A percentile compares a stretch with the other conserved stretches of the same genome.
Evolutionary conservation across 768 basidiomycete genomes (phyloP).

Genomic region (Clitopilus passeckerianus): DNA sequence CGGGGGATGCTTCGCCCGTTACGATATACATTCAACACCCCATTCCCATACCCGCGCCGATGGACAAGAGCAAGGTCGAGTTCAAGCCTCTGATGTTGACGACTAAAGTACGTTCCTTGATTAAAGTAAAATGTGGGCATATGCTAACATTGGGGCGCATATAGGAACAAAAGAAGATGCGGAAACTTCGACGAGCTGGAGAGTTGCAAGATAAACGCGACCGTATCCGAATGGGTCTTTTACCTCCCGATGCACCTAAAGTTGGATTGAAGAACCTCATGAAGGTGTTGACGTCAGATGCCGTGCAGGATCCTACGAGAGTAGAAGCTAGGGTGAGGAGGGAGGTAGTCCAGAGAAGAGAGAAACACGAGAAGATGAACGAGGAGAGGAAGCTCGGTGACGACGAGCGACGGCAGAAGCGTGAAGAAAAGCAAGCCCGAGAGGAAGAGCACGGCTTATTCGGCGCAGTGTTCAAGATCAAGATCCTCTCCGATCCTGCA

Average conservation of each 20-base stretch:
- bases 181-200: constrained; percentile 81
- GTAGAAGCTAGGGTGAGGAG: constrained; percentile 93
- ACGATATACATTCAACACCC: constrained; percentile 95
- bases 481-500: constrained; percentile 82
- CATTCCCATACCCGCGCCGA: constrained; percentile 89
- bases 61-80: constrained; percentile 75
- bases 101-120: constrained; percentile 55
- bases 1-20: constrained; percentile 67
- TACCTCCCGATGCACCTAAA: constrained; percentile 94
- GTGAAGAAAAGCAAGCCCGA: constrained; percentile 78
- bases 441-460: constrained; percentile 83
- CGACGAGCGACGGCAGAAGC: constrained; percentile 84
- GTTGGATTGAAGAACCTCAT: constrained; percentile 94
- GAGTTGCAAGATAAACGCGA: constrained; percentile 94
- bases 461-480: constrained; percentile 92
- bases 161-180: constrained; percentile 94
- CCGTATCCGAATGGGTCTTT: constrained; percentile 90
- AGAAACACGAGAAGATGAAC: constrained; percentile 92
- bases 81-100: constrained; percentile 89
- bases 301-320: constrained; percentile 95
- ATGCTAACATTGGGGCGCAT: constrained; percentile 9
- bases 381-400: constrained; percentile 86
- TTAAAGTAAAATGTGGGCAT: background rate
- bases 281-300: constrained; percentile 96
- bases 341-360: constrained; percentile 88